Percentiles rank a stretch among this genome's conserved stretches.
phyloP scores from a whole-genome alignment of 495 filamentous ascomycete genomes.

The Tuber calosporum region DNA sequence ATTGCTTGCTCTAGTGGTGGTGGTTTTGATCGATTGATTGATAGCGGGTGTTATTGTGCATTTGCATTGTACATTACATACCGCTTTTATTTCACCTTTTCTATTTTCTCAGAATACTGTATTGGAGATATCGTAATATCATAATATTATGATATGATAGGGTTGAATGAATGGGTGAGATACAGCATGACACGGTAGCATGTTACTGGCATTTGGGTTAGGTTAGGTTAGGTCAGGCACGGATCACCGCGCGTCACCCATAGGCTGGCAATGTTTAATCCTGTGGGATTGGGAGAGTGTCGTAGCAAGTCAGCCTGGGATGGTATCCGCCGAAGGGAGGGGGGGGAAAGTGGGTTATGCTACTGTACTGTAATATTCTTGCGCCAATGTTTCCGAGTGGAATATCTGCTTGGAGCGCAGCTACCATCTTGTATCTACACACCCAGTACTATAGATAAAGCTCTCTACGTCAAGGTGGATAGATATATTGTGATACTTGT shows the following conservation, averaged over 20 bases:
- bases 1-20: not conserved
- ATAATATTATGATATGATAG: not conserved
- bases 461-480: too few species aligned
- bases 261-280: not conserved
- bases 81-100: constrained; percentile 19
- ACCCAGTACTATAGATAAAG: too few species aligned
- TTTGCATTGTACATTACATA: constrained; percentile 11
- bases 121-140: not conserved
- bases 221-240: not conserved
- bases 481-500: too few species aligned
- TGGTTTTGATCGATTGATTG: not conserved
- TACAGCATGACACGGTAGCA: not conserved
- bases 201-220: not conserved
- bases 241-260: constrained; percentile 8
- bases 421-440: too few species aligned
- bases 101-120: not conserved
- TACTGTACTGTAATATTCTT: too few species aligned
- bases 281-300: not conserved
- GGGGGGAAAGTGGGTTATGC: not conserved
- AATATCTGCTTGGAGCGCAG: too few species aligned
- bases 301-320: not conserved
- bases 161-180: not conserved
- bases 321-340: not conserved
- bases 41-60: constrained; percentile 1
- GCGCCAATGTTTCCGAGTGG: too few species aligned